Evolutionary conservation across 1,284 basidiomycete species (phyloP).

Genomic region (Ceratobasidium sp.): DNA sequence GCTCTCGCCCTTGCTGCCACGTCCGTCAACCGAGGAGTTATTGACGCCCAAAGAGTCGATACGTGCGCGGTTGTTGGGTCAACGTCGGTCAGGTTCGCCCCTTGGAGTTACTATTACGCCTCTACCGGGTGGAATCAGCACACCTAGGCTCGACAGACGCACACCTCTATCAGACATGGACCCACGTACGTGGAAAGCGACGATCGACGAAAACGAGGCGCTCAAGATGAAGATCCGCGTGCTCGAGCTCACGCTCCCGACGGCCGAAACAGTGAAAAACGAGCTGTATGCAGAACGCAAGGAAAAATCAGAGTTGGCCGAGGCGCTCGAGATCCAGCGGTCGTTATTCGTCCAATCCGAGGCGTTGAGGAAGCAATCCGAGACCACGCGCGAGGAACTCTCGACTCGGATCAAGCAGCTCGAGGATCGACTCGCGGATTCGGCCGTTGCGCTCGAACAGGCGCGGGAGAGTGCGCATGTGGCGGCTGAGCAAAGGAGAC

Average conservation of each 20-base stretch:
- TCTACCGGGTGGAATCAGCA: too few relatives aligned
- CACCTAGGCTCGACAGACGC: background rate
- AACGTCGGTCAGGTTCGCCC: constrained; percentile 16
- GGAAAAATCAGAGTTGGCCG: constrained; percentile 29
- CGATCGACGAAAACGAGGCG: constrained; percentile 37
- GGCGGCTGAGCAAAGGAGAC: constrained; percentile 23
- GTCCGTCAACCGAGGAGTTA: constrained; percentile 11
- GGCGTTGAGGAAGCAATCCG: constrained; percentile 29
- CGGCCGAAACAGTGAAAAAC: constrained; percentile 40
- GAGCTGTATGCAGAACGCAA: constrained; percentile 39
- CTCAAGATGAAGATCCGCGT: constrained; percentile 44
- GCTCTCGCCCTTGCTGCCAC: background rate
- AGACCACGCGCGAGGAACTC: constrained; percentile 32
- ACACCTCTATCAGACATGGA: constrained; percentile 25
- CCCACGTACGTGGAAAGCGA: constrained; percentile 34
- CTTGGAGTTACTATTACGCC: too few relatives aligned
- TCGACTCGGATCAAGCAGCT: constrained; percentile 28
- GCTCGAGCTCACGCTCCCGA: constrained; percentile 35
- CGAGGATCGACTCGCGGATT: constrained; percentile 33
- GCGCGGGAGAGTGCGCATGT: constrained; percentile 7
- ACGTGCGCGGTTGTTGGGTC: constrained; percentile 3
- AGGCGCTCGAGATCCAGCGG: constrained; percentile 27
- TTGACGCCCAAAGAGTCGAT: constrained; percentile 12
- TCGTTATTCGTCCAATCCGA: constrained; percentile 34
- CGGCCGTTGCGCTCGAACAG: constrained; percentile 16